Evolutionary conservation across 2,329 filamentous ascomycete species (phyloP).

Genomic region (Cephalotrichum gorgonifer): DNA sequence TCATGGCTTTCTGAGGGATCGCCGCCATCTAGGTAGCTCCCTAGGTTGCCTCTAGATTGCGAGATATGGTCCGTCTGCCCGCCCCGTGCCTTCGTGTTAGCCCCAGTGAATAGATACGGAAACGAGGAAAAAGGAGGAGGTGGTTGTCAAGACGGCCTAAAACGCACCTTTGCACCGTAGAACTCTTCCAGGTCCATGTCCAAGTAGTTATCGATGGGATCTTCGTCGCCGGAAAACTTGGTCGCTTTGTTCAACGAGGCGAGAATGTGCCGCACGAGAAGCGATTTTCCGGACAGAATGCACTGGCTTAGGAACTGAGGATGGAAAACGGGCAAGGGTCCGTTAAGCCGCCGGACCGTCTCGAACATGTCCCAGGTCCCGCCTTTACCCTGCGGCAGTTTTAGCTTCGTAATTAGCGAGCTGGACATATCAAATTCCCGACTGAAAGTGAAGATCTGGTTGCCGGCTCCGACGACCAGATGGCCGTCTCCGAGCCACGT

Average conservation of each 20-base stretch:
- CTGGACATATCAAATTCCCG: conserved; percentile 59
- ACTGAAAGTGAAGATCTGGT: conserved; percentile 80
- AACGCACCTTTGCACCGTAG: conserved; percentile 24
- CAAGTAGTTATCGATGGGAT: conserved; percentile 68
- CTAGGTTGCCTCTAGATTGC: background rate
- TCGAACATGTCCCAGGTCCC: conserved; percentile 64
- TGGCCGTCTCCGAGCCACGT: conserved; percentile 82
- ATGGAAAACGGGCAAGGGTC: conserved; percentile 81
- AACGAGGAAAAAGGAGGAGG: background rate
- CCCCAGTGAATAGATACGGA: background rate
- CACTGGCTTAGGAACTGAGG: conserved; percentile 84
- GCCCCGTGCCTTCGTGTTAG: too few species aligned
- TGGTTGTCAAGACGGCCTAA: too few species aligned
- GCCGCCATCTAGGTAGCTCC: conserved; percentile 21
- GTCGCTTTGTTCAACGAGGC: conserved; percentile 63
- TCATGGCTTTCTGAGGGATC: conserved; percentile 23
- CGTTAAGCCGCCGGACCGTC: conserved; percentile 73
- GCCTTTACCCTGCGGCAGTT: conserved; percentile 35
- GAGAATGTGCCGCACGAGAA: conserved; percentile 62
- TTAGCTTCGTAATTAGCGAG: conserved; percentile 42
- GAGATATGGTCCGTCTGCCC: conserved; percentile 20
- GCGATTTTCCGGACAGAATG: conserved; percentile 68
- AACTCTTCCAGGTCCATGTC: conserved; percentile 54
- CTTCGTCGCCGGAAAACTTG: conserved; percentile 75
- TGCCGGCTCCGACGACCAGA: conserved; percentile 79